Evolutionary conservation across 495 filamentous ascomycete genomes (phyloP).

Genomic region (Penicillium flavigenum): DNA sequence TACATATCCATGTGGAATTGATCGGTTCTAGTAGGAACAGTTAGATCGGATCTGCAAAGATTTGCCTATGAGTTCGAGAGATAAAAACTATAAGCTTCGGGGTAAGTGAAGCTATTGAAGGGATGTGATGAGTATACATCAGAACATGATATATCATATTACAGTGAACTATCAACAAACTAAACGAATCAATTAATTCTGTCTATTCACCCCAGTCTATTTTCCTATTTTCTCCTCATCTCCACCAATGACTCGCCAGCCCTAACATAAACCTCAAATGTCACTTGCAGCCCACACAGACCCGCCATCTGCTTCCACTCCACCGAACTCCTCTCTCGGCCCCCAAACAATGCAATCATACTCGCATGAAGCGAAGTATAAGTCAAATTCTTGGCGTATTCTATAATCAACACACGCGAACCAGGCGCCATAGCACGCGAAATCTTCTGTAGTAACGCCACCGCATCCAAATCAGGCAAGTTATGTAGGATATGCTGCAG

Average conservation of each 20-base stretch:
- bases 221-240: slow-evolving; percentile 26
- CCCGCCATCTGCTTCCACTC: slow-evolving; percentile 39
- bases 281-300: slow-evolving; percentile 33
- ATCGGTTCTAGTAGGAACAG: neutral
- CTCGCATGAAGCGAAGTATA: slow-evolving; percentile 36
- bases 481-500: slow-evolving; percentile 48
- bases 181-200: neutral
- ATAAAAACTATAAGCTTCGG: neutral
- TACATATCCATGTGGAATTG: neutral
- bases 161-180: neutral
- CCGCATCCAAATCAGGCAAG: slow-evolving; percentile 39
- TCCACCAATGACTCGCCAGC: slow-evolving; percentile 39
- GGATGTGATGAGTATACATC: neutral
- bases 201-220: neutral
- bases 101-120: neutral
- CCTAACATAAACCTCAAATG: slow-evolving; percentile 37
- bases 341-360: slow-evolving; percentile 40
- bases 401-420: slow-evolving; percentile 49
- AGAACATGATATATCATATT: neutral
- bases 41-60: neutral
- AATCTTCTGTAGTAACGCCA: slow-evolving; percentile 41
- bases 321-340: slow-evolving; percentile 31
- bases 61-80: neutral
- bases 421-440: slow-evolving; percentile 45
- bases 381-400: slow-evolving; percentile 34